A percentile compares a stretch with the other conserved stretches of the same genome.
These are phyloP conservation scores for Larix sibirica DNA, from an alignment of 83 land plant genomes.

Conservation along the genomic window DNA sequence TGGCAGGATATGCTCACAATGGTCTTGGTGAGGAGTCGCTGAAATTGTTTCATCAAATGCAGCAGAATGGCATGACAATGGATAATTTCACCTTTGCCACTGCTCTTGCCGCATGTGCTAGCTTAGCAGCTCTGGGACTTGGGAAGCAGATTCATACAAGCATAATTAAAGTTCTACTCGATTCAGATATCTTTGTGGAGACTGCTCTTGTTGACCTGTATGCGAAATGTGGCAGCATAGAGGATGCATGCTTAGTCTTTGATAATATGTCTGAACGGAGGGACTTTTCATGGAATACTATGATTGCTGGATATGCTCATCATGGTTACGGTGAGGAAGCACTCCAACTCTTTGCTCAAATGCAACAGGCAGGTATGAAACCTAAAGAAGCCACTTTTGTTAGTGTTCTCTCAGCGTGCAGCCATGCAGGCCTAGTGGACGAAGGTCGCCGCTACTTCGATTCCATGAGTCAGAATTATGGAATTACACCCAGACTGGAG, in stretches of 20 bases:
- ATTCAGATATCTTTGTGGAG: neutral
- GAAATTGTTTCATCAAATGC: constrained; percentile 1
- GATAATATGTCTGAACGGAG: neutral
- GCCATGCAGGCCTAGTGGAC: neutral
- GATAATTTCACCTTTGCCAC: neutral
- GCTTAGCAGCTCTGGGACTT: neutral
- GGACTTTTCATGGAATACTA: neutral
- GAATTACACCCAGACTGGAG: neutral
- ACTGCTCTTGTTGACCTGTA: neutral
- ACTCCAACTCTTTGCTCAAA: neutral
- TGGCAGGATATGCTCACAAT: constrained; percentile 1
- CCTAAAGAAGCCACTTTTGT: neutral
- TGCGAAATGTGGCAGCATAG: neutral
- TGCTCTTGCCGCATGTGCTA: neutral
- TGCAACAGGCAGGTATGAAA: neutral
- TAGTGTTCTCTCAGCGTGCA: neutral
- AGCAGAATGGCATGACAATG: neutral
- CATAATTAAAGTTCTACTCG: neutral
- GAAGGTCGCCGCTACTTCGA: neutral
- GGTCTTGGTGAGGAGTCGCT: constrained; percentile 6
- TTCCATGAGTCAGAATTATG: neutral
- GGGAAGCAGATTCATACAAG: neutral
- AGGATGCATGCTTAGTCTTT: neutral
- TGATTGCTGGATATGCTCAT: neutral
- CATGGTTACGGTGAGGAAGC: constrained; percentile 1